Evolutionary conservation across 139 green algal species (phyloP).

Genomic region (Tetraselmis striata): DNA sequence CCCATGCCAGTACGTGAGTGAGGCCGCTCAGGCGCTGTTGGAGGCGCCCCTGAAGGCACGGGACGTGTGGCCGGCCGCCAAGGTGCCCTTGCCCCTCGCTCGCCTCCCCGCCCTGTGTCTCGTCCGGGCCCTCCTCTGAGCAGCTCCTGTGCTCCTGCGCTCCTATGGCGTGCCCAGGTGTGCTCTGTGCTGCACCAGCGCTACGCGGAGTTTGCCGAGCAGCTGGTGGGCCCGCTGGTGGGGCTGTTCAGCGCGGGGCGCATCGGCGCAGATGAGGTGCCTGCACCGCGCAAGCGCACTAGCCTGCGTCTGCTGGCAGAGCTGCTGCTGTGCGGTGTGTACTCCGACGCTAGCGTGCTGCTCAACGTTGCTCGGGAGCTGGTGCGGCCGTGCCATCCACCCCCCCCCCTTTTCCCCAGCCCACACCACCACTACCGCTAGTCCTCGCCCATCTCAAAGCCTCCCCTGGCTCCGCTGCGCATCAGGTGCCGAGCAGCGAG

Average conservation of each 20-base stretch:
- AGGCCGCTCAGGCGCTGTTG: slow-evolving; percentile 73
- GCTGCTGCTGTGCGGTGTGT: slow-evolving; percentile 67
- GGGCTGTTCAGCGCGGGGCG: slow-evolving; percentile 17
- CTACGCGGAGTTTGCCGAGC: slow-evolving; percentile 65
- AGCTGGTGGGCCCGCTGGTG: slow-evolving; percentile 39
- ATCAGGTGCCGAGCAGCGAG: background rate
- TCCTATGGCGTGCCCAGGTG: slow-evolving; percentile 30
- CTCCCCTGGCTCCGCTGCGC: too few relatives aligned
- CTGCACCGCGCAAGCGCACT: slow-evolving; percentile 40
- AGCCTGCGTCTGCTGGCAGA: slow-evolving; percentile 78
- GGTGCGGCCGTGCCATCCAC: too few relatives aligned
- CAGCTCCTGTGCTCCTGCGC: too few relatives aligned
- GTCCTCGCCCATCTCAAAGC: too few relatives aligned
- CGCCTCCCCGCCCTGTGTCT: too few relatives aligned
- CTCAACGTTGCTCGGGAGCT: slow-evolving; percentile 47
- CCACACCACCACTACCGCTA: too few relatives aligned
- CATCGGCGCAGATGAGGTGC: slow-evolving; percentile 34
- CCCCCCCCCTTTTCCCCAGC: too few relatives aligned
- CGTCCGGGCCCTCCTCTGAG: too few relatives aligned
- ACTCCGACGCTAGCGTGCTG: slow-evolving; percentile 38
- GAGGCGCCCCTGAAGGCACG: slow-evolving; percentile 73
- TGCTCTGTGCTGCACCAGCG: slow-evolving; percentile 75
- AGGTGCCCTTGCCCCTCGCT: slow-evolving; percentile 25
- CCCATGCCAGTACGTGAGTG: slow-evolving; percentile 89
- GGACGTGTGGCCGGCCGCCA: slow-evolving; percentile 73